A percentile compares a stretch with the other conserved stretches of the same genome.
Conservation (phyloP, 2,329 filamentous ascomycete species). For the Fusarium poae region DNA sequence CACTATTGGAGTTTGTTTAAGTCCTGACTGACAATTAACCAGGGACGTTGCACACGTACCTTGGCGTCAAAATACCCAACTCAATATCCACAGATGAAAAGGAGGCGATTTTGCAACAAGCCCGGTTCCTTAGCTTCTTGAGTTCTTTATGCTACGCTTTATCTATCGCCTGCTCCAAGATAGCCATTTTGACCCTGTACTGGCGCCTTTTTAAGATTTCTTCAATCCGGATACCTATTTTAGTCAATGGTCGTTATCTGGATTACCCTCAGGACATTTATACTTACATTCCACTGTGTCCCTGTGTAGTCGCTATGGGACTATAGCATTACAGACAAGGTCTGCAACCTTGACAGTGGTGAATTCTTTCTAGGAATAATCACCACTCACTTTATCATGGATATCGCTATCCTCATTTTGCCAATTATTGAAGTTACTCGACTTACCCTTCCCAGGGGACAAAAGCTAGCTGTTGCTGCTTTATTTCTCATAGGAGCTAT, state of each 20-base stretch:
- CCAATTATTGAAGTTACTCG: constrained; percentile 42
- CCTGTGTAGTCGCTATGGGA: constrained; percentile 54
- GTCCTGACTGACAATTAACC: background rate
- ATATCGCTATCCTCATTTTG: constrained; percentile 50
- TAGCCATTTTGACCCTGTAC: constrained; percentile 50
- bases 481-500: background rate
- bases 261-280: constrained; percentile 50
- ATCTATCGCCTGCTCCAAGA: constrained; percentile 48
- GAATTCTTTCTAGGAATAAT: constrained; percentile 53
- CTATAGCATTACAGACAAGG: constrained; percentile 41
- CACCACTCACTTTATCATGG: constrained; percentile 51
- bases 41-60: constrained; percentile 43
- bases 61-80: constrained; percentile 38
- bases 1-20: background rate
- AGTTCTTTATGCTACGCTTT: constrained; percentile 44
- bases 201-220: constrained; percentile 50
- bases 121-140: constrained; percentile 33
- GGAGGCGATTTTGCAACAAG: constrained; percentile 30
- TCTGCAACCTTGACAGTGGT: constrained; percentile 49
- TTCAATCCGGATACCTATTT: constrained; percentile 46
- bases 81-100: background rate
- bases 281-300: constrained; percentile 53
- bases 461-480: constrained; percentile 22
- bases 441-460: background rate
- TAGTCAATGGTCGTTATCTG: constrained; percentile 43